Evolutionary conservation across 176 grass and related monocot genomes (phyloP), one percentile per base, ranked within the genome.

Genomic region (Bonia amplexicaulis): DNA sequence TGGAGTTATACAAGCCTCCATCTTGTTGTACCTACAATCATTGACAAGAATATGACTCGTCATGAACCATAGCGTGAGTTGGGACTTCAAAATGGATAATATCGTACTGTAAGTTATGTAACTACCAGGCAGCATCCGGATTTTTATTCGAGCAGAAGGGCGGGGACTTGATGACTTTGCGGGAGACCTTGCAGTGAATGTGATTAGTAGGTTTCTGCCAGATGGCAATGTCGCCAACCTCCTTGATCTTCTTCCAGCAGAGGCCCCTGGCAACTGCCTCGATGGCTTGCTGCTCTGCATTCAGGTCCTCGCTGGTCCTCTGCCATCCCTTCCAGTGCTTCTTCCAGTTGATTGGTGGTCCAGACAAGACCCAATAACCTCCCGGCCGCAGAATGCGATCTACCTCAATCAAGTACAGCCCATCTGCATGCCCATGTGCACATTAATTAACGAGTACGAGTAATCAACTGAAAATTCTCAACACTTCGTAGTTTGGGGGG

Each of bases 291-390:
- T 99, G 97, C 73, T 96, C 93, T 9, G 51, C 14, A 39, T 84
- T 90, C 41, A 99, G 79, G 71, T 99, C 92, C 16, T 87, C 84
- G 67, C 42, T 44, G 10, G 88, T 90, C 45, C 97, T 92, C 46
- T 86, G 78, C 97, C 97, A 99, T 6, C 93, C 93, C 84, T 84
- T 92, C 16, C 19, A 89, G 71, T 96, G 91, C 48, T 79, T 90
- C 91, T 79, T 90, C 96, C 97, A 99, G 88, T 99, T 94, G 67
- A 99, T 91, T 48, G 97, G 97, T 46, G 97, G 97, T 55, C 97
- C 97, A 6, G 97, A 99, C 29, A 99, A 86, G 76, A 99, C 91
- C 97, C 97, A 99, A 61, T 96, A 96, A n/a, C 97, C 97, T 20
- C 97, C 97, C 0, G 97, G 97, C 22, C 97, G 73, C 1, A 99